phyloP scores from a whole-genome alignment of 2,329 filamentous ascomycete species.

The Penicillium brevicompactum region DNA sequence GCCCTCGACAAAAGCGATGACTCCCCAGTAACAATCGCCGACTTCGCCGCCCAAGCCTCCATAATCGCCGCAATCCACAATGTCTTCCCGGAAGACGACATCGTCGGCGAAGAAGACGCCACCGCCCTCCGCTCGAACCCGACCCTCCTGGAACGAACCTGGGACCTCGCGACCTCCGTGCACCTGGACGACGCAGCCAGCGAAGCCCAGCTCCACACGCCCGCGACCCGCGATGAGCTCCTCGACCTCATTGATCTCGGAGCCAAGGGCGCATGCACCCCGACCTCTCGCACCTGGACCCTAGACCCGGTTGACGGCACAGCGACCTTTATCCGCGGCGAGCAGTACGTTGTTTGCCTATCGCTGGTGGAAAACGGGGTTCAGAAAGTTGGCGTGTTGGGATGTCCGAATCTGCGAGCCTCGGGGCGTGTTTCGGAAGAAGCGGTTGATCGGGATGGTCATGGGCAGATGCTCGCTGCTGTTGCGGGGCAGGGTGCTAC shows the following conservation, averaged over 20 bases:
- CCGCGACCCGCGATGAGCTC: slow-evolving; percentile 56
- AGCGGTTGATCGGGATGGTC: slow-evolving; percentile 45
- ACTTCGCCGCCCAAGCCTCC: slow-evolving; percentile 65
- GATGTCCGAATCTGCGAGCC: slow-evolving; percentile 61
- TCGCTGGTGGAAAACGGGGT: slow-evolving; percentile 60
- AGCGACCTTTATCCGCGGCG: slow-evolving; percentile 60
- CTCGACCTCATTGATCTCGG: slow-evolving; percentile 64
- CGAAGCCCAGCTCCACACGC: slow-evolving; percentile 41
- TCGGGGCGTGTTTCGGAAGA: slow-evolving; percentile 40
- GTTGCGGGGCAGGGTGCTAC: slow-evolving; percentile 49
- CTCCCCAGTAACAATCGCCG: slow-evolving; percentile 64
- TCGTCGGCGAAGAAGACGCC: slow-evolving; percentile 64
- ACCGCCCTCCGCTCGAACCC: slow-evolving; percentile 54
- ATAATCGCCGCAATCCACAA: slow-evolving; percentile 59
- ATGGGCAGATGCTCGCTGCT: slow-evolving; percentile 55
- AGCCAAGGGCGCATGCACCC: slow-evolving; percentile 43
- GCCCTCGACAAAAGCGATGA: slow-evolving; percentile 60
- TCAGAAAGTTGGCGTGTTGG: slow-evolving; percentile 62
- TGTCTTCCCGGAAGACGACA: slow-evolving; percentile 58
- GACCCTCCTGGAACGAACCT: slow-evolving; percentile 55
- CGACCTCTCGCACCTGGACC: slow-evolving; percentile 57
- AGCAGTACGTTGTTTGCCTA: slow-evolving; percentile 66
- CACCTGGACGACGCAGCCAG: slow-evolving; percentile 36
- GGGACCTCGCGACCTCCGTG: slow-evolving; percentile 53
- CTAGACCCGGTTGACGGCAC: slow-evolving; percentile 69